Base-by-base conservation (phyloP, 176 grass and related monocot genomes). In the Carex cristatella region DNA sequence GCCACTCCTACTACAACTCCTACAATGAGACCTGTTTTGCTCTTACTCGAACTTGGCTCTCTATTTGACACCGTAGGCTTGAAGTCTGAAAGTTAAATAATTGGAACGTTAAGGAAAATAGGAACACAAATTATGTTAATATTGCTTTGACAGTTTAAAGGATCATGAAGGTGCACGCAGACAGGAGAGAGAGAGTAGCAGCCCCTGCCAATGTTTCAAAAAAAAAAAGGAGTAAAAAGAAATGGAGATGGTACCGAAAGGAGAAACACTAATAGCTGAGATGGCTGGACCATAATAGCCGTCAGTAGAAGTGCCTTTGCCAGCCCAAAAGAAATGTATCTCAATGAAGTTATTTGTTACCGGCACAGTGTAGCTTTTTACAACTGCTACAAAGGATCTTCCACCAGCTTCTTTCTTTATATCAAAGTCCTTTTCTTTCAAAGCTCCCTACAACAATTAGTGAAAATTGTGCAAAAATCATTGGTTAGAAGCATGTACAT, bases 281-380 rank as follows among this genome's bases (percentile, higher is more conserved):
- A 97, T 84, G 7, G 86, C 87, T 72, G 89, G 87, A 0, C 90
- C 94, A 13, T 97, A 94, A 85, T 88, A 91, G 73, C 92, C 92
- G 86, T 92, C 86, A 37, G 3, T 53, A 58, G 90, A 97, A 87
- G 94, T 97, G 19, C 94, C 94, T 85, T 94, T 97, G n/a, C 94
- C 94, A 83, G 94, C 90, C 94, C 92, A 97, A 79, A 97, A 97
- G 71, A 97, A 91, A 91, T 97, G 94, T 85, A 97, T 91, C 83
- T 97, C 94, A 11, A 97, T 88, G 57, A 97, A 92, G 28, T 97
- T 97, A 67, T 91, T 92, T 31, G 81, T 92, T 10, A 97, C 90
- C 49, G 89, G 87, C 83, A 80, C 75, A 70, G 31, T 54, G 77
- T 84, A 97, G 56, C 86, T 81, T 87, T 74, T 94, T 77, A 79